A percentile compares a stretch with the other conserved stretches of the same genome.
Evolutionary conservation across 1,284 basidiomycete genomes (phyloP).

Genomic region (Boletellus deceptivus): DNA sequence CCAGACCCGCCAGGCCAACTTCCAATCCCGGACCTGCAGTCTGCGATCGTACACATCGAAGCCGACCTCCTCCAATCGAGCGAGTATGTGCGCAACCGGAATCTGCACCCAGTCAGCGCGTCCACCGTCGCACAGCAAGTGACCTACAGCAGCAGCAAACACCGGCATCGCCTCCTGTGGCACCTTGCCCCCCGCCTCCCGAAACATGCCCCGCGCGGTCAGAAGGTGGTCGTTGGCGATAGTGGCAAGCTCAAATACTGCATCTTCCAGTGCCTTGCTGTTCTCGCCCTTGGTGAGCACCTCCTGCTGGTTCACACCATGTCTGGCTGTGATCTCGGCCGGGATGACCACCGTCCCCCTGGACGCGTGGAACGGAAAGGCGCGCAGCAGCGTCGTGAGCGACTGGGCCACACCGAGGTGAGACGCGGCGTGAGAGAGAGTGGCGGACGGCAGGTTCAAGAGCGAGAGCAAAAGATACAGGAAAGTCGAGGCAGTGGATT

Average conservation of each 20-base stretch:
- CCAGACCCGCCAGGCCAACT: slow-evolving; percentile 85
- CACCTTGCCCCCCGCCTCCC: slow-evolving; percentile 59
- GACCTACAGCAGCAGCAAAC: slow-evolving; percentile 75
- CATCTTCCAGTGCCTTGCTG: slow-evolving; percentile 67
- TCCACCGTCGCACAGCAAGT: slow-evolving; percentile 7
- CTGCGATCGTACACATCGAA: slow-evolving; percentile 82
- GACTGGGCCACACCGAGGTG: slow-evolving; percentile 75
- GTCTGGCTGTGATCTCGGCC: slow-evolving; percentile 77
- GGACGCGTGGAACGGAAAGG: slow-evolving; percentile 72
- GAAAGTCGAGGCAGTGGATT: slow-evolving; percentile 78
- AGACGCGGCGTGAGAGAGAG: slow-evolving; percentile 76
- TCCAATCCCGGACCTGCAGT: slow-evolving; percentile 79
- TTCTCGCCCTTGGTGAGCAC: slow-evolving; percentile 71
- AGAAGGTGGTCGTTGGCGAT: slow-evolving; percentile 88
- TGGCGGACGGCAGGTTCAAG: slow-evolving; percentile 59
- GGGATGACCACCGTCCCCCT: slow-evolving; percentile 80
- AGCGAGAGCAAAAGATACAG: slow-evolving; percentile 79
- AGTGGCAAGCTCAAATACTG: slow-evolving; percentile 87
- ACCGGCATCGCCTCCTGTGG: slow-evolving; percentile 70
- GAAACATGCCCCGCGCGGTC: slow-evolving; percentile 79
- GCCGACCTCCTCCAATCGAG: slow-evolving; percentile 70
- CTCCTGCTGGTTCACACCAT: slow-evolving; percentile 84
- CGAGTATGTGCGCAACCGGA: slow-evolving; percentile 72
- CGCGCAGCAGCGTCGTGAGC: slow-evolving; percentile 71
- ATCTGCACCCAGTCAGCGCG: slow-evolving; percentile 47